A percentile compares a stretch with the other conserved stretches of the same genome.
Conservation (phyloP, 1,139 yeast genomes). For the Yamadazyma songkhlaensis region DNA sequence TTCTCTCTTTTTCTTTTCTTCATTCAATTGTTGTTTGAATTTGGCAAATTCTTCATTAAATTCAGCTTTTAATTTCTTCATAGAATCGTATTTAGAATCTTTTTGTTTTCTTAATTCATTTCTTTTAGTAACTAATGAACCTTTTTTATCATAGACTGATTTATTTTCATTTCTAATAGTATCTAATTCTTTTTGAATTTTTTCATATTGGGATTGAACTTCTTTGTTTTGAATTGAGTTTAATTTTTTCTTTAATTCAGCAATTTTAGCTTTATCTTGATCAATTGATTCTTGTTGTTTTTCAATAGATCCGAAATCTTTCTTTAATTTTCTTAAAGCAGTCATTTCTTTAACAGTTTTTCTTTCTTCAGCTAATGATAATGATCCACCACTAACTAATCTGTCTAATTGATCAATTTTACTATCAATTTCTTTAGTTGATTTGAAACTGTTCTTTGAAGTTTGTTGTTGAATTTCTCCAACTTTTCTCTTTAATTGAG, state of each 20-base stretch:
- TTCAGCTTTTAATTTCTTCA: slow-evolving; percentile 64
- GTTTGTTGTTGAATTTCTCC: slow-evolving; percentile 71
- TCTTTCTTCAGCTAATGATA: slow-evolving; percentile 92
- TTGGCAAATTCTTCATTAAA: slow-evolving; percentile 70
- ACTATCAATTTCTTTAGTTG: slow-evolving; percentile 74
- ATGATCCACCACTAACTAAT: slow-evolving; percentile 72
- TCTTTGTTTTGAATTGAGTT: slow-evolving; percentile 63
- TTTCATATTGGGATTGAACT: slow-evolving; percentile 58
- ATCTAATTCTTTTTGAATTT: slow-evolving; percentile 61
- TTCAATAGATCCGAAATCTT: slow-evolving; percentile 74
- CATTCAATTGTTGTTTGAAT: slow-evolving; percentile 66
- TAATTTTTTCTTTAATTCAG: slow-evolving; percentile 69
- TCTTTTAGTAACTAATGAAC: slow-evolving; percentile 62
- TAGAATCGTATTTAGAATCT: slow-evolving; percentile 62
- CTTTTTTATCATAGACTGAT: slow-evolving; percentile 64
- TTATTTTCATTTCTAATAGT: slow-evolving; percentile 60
- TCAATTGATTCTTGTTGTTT: slow-evolving; percentile 79
- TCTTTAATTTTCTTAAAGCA: slow-evolving; percentile 74
- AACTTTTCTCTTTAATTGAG: slow-evolving; percentile 71
- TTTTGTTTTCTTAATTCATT: slow-evolving; percentile 65
- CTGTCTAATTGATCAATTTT: slow-evolving; percentile 70
- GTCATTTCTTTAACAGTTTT: slow-evolving; percentile 82
- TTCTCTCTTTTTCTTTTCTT: slow-evolving; percentile 68
- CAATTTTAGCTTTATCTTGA: slow-evolving; percentile 72
- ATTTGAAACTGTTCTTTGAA: slow-evolving; percentile 68